Conservation (phyloP, 345 rosid genomes). For the Excoecaria agallocha region DNA sequence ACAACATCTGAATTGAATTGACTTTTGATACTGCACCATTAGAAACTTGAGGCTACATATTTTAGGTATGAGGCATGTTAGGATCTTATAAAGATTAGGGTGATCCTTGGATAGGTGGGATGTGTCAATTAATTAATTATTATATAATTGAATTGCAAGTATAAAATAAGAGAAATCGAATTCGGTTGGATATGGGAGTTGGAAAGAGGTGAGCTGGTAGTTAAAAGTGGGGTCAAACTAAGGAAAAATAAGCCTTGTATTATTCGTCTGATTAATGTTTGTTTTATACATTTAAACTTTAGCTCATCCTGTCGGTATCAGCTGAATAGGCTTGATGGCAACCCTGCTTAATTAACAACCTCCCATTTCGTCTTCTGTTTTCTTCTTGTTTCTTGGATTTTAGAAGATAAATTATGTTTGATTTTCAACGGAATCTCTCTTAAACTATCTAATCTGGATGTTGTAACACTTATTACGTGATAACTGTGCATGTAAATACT, state of each 20-base stretch:
- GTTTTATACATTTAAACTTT: not conserved
- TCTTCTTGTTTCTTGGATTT: not conserved
- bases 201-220: not conserved
- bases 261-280: not conserved
- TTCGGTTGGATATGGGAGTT: not conserved
- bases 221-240: not conserved
- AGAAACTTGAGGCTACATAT: too few species aligned
- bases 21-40: too few species aligned
- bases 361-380: not conserved
- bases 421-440: not conserved
- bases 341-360: not conserved
- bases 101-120: too few species aligned
- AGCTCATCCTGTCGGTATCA: conserved; percentile 15
- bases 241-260: not conserved
- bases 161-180: not conserved
- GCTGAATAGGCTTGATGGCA: conserved; percentile 29
- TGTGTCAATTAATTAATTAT: too few species aligned
- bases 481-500: not conserved
- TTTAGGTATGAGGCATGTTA: too few species aligned
- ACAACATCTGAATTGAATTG: too few species aligned
- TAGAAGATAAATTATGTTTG: not conserved
- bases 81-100: too few species aligned
- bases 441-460: not conserved
- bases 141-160: too few species aligned
- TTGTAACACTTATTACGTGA: not conserved